Conservation (phyloP, 2,329 filamentous ascomycete genomes). For the Sporothrix brasiliensis region DNA sequence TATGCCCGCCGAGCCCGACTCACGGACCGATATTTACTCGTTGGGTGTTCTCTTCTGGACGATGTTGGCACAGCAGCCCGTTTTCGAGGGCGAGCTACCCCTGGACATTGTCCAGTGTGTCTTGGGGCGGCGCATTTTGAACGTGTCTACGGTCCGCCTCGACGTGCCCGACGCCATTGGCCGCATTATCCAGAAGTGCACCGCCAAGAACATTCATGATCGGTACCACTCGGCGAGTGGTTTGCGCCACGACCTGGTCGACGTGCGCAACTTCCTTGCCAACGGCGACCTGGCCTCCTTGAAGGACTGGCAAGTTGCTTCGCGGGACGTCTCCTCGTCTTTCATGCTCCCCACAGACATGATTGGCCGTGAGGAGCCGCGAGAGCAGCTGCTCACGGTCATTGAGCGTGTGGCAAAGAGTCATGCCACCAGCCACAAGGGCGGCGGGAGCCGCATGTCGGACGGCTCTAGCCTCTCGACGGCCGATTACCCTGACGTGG, state of each 20-base stretch:
- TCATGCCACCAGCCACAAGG: constrained; percentile 55
- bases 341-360: constrained; percentile 82
- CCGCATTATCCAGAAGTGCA: constrained; percentile 87
- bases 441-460: constrained; percentile 52
- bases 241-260: constrained; percentile 75
- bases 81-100: constrained; percentile 77
- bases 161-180: constrained; percentile 84
- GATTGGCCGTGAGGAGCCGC: constrained; percentile 77
- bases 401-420: constrained; percentile 75
- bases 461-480: constrained; percentile 57
- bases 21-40: constrained; percentile 90
- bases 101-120: constrained; percentile 92
- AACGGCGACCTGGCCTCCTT: constrained; percentile 74
- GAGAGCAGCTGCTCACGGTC: constrained; percentile 68
- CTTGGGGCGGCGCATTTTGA: constrained; percentile 74
- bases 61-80: constrained; percentile 75
- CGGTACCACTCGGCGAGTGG: constrained; percentile 89
- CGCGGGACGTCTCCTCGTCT: constrained; percentile 88
- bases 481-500: constrained; percentile 52
- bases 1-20: constrained; percentile 89
- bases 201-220: constrained; percentile 81
- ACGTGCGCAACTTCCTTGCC: constrained; percentile 72
- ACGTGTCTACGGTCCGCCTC: constrained; percentile 73
- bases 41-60: constrained; percentile 88
- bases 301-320: constrained; percentile 73